A percentile compares a stretch with the other conserved stretches of the same genome.
Evolutionary conservation across 106 monocot species (phyloP).

Genomic region (Amphibolis antarctica): DNA sequence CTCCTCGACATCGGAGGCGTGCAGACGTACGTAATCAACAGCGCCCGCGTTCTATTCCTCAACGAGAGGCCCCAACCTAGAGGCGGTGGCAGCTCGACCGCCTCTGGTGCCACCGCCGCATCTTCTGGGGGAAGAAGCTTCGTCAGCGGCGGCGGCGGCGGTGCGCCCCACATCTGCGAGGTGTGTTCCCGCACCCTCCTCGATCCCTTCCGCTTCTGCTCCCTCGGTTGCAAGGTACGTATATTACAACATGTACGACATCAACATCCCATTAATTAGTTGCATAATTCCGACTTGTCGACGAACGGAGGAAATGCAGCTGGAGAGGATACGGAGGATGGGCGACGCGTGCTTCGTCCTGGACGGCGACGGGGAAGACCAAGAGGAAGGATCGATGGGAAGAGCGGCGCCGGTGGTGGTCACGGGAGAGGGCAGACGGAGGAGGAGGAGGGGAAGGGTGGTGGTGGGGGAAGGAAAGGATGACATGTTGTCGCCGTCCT

Average conservation of each 20-base stretch:
- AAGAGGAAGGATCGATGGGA: neutral
- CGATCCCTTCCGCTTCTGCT: conserved; percentile 70
- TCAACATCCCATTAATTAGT: neutral
- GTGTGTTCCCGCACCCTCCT: conserved; percentile 66
- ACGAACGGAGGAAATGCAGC: neutral
- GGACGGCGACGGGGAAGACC: neutral
- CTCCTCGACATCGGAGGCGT: conserved; percentile 58
- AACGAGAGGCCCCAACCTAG: conserved; percentile 76
- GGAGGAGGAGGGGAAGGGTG: neutral
- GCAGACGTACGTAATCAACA: conserved; percentile 93
- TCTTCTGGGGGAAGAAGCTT: too few species aligned
- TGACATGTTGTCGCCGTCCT: neutral
- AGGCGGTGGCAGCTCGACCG: neutral
- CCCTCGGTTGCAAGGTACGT: conserved; percentile 59
- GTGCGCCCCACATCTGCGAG: conserved; percentile 42
- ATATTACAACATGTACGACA: neutral
- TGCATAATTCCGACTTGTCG: neutral
- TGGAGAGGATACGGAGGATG: conserved; percentile 6
- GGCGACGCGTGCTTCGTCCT: conserved; percentile 10
- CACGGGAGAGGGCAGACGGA: neutral
- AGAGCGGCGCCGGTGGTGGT: neutral
- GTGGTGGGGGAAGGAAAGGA: neutral
- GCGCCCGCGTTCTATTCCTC: conserved; percentile 63
- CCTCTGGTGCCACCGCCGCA: neutral
- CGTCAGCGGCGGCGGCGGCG: neutral